Base-by-base conservation (phyloP, 2,329 filamentous ascomycete genomes). In the Orbilia javanica region DNA sequence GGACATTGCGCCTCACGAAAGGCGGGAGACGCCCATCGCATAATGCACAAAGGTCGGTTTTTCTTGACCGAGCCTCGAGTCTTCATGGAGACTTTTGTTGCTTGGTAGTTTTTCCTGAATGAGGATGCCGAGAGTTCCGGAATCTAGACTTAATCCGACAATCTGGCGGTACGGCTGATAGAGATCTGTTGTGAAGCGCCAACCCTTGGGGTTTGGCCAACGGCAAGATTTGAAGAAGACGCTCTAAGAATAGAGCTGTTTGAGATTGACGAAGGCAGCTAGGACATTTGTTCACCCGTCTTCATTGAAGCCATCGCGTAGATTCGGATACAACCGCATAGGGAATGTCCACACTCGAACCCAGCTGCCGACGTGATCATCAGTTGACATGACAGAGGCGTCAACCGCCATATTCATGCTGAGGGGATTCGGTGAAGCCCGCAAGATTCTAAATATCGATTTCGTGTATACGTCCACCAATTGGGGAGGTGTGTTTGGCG, bases 171-270 rank as follows among this genome's bases (percentile, higher is more conserved):
- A 70, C 65, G 57, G 27, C 60, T 60, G 34, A 25, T 65, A 55
- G n/a, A 57, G 31, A 20, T 52, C 36, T 50, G 20, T 50, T 63
- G 71, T 13, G 46, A 71, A 42, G 73, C 66, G 57, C 39, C 73
- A 71, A 71, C 53, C 50, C 18, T 42, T 44, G 22, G 60, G 36
- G n/a, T 39, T 22, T 25, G 25, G 44, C 55, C 66, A 64, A 50
- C 72, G 60, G 65, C 52, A 53, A 75, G 64, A 70, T 76, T 64
- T 36, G 27, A 50, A 65, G 20, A 25, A 36, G 57, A 60, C 29
- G 52, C 52, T 60, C 69, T 77, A 77, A 77, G 73, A 77, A 77
- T 77, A 77, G 73, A 63, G 60, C 4, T 66, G 65, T 77, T 70
- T 71, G 57, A 71, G 71, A 46, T 63, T 64, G 63, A 63, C 62